phyloP scores from a whole-genome alignment of 805 yeast species.

The Henningerozyma blattae region DNA sequence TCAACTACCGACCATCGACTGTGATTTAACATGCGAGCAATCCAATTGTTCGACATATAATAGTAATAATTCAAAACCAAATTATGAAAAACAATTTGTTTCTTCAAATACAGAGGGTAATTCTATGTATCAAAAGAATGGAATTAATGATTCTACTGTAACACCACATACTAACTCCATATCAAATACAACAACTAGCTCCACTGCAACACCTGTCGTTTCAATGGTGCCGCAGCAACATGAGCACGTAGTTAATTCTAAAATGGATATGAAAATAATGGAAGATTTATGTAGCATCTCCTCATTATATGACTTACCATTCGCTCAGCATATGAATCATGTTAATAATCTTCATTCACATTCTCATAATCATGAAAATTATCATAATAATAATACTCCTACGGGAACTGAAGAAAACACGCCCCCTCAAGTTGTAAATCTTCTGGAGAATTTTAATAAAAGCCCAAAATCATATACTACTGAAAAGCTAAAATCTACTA shows the following conservation, averaged over 20 bases:
- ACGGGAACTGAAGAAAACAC: conserved; percentile 1
- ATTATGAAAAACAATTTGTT: neutral
- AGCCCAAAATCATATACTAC: neutral
- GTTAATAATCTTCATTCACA: conserved; percentile 7
- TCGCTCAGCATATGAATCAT: conserved; percentile 22
- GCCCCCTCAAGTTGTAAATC: no score
- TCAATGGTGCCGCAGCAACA: conserved; percentile 3
- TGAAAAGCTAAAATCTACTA: neutral
- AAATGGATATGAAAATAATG: conserved; percentile 19
- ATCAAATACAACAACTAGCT: neutral
- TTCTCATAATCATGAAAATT: conserved; percentile 8
- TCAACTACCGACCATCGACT: conserved; percentile 10
- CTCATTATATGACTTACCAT: conserved; percentile 23
- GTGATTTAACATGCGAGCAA: conserved; percentile 20
- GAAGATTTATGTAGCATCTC: conserved; percentile 24
- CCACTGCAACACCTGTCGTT: neutral
- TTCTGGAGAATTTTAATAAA: neutral
- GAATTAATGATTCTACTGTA: neutral
- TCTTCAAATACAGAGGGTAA: neutral
- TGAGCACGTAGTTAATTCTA: conserved; percentile 15
- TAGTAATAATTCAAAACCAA: neutral
- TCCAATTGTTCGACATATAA: neutral
- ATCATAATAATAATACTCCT: neutral
- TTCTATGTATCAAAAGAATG: neutral
- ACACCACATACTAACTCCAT: neutral